These are phyloP conservation scores for Typha latifolia DNA, from an alignment of 176 grass and related monocot species.

Conservation along the genomic window DNA sequence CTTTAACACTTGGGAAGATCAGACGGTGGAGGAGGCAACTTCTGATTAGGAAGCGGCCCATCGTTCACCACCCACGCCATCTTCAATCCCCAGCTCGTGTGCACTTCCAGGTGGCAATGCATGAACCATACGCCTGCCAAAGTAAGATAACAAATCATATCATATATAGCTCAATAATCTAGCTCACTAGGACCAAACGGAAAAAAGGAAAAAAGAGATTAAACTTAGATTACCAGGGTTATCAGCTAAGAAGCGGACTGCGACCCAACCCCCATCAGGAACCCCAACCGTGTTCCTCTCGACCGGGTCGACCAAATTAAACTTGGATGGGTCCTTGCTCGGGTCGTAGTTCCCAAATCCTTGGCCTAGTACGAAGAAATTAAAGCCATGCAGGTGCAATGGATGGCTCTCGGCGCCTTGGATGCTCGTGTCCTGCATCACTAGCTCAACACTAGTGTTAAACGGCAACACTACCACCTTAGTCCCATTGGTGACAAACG, in stretches of 20 bases:
- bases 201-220: not conserved
- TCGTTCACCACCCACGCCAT: slow-evolving; percentile 73
- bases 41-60: slow-evolving; percentile 43
- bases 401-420: slow-evolving; percentile 62
- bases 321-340: slow-evolving; percentile 16
- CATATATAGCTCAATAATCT: not conserved
- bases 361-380: slow-evolving; percentile 57
- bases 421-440: slow-evolving; percentile 69
- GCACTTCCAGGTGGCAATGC: slow-evolving; percentile 66
- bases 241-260: slow-evolving; percentile 62
- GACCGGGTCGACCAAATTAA: slow-evolving; percentile 57
- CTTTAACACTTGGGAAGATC: slow-evolving; percentile 55
- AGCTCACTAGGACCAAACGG: not conserved
- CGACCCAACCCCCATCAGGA: slow-evolving; percentile 56
- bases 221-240: slow-evolving; percentile 39
- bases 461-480: slow-evolving; percentile 47
- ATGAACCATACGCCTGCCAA: slow-evolving; percentile 60
- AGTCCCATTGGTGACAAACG: slow-evolving; percentile 49
- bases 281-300: slow-evolving; percentile 64
- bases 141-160: not conserved
- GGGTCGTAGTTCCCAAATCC: slow-evolving; percentile 57
- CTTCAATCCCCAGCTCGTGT: slow-evolving; percentile 66
- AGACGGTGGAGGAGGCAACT: slow-evolving; percentile 45
- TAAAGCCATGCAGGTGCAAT: slow-evolving; percentile 59
- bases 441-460: slow-evolving; percentile 67